Percentiles rank a stretch among this genome's conserved stretches.
These are phyloP conservation scores for Nannizzia gypsea DNA, from an alignment of 2,329 filamentous ascomycete species.

Conservation along the genomic window DNA sequence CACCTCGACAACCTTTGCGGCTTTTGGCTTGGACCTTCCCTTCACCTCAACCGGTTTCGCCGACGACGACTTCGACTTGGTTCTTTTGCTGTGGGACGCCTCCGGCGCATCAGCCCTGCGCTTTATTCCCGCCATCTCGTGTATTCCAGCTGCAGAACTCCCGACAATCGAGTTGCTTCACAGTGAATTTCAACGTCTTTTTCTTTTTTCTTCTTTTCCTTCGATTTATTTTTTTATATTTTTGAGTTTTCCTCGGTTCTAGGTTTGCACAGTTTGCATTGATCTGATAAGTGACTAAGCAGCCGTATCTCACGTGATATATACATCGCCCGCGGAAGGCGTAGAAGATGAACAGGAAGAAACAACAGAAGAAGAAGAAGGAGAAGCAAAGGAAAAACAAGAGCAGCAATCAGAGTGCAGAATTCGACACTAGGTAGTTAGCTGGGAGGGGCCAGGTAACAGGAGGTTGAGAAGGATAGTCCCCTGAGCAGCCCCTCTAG, in stretches of 20 bases:
- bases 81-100: constrained; percentile 31
- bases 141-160: background rate
- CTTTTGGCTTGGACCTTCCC: background rate
- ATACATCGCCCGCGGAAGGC: too few species aligned
- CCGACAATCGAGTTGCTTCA: background rate
- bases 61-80: constrained; percentile 25
- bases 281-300: background rate
- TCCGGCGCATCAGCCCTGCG: constrained; percentile 29
- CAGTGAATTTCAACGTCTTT: background rate
- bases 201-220: constrained; percentile 22
- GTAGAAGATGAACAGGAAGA: too few species aligned
- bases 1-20: background rate
- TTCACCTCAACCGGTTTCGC: constrained; percentile 22
- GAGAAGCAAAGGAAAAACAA: background rate
- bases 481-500: background rate
- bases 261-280: background rate
- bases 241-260: background rate
- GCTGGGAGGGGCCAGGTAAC: background rate
- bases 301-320: background rate
- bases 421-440: too few species aligned
- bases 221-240: background rate
- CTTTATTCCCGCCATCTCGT: constrained; percentile 32
- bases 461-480: background rate
- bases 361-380: too few species aligned
- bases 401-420: background rate